Percentiles rank a stretch among this genome's conserved stretches.
Conservation (phyloP, 331 rosid species). For the Telfairia occidentalis region DNA sequence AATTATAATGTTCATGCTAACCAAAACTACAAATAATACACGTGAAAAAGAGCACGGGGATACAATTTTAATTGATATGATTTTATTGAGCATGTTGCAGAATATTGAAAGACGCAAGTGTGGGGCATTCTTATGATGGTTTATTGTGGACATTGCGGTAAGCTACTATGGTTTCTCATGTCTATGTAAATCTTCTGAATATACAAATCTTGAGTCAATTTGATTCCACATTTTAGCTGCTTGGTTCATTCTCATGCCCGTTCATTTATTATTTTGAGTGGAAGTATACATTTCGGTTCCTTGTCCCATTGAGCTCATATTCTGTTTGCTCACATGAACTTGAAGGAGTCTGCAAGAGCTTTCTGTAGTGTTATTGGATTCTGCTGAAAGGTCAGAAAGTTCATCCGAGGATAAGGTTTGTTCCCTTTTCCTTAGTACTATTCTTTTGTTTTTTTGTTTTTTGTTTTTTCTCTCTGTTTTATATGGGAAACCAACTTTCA, state of each 20-base stretch:
- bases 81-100: constrained; percentile 40
- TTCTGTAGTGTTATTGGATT: constrained; percentile 48
- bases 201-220: background rate
- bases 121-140: constrained; percentile 70
- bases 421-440: background rate
- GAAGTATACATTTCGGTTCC: background rate
- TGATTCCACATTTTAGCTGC: background rate
- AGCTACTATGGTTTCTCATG: constrained; percentile 18
- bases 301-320: constrained; percentile 20
- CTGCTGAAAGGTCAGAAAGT: constrained; percentile 28
- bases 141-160: constrained; percentile 87
- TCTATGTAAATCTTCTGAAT: background rate
- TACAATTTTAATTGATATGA: constrained; percentile 12
- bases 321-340: constrained; percentile 12
- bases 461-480: background rate
- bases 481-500: background rate
- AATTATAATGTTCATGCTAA: background rate
- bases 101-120: constrained; percentile 69
- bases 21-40: background rate
- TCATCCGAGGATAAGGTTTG: constrained; percentile 18
- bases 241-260: constrained; percentile 1
- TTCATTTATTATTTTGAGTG: constrained; percentile 11
- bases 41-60: background rate
- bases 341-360: constrained; percentile 88
- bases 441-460: background rate